Conservation (phyloP, 768 basidiomycete species). For the Coprinopsis marcescibilis region DNA sequence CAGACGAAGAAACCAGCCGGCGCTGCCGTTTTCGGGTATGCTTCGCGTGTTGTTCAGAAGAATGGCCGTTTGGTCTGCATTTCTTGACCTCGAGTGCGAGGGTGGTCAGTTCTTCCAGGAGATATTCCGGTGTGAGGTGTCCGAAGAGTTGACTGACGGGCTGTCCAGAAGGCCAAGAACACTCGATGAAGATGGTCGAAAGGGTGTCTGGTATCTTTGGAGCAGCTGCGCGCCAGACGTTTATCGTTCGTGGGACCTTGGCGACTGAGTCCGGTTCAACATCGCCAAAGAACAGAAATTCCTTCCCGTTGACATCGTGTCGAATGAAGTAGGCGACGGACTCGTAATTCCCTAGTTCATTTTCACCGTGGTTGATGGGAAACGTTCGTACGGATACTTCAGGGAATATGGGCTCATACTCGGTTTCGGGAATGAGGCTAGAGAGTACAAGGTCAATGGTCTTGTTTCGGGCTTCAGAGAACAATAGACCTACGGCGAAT, state of each 20-base stretch:
- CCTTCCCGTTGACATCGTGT: slow-evolving; percentile 50
- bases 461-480: neutral
- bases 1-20: slow-evolving; percentile 34
- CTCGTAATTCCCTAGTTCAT: slow-evolving; percentile 52
- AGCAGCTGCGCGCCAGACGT: slow-evolving; percentile 82
- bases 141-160: slow-evolving; percentile 69
- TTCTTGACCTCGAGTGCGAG: slow-evolving; percentile 67
- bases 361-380: slow-evolving; percentile 69
- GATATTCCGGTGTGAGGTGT: slow-evolving; percentile 77
- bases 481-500: slow-evolving; percentile 48
- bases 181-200: slow-evolving; percentile 88
- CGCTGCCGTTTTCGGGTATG: slow-evolving; percentile 34
- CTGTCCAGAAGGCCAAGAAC: slow-evolving; percentile 78
- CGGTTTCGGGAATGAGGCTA: slow-evolving; percentile 47
- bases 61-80: slow-evolving; percentile 25
- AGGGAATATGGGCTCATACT: slow-evolving; percentile 46
- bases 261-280: slow-evolving; percentile 82
- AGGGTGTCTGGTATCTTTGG: slow-evolving; percentile 64
- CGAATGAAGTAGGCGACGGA: slow-evolving; percentile 85
- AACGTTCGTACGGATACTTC: slow-evolving; percentile 60
- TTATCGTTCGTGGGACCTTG: slow-evolving; percentile 47
- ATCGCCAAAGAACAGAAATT: slow-evolving; percentile 94
- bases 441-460: neutral
- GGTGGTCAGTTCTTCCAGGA: slow-evolving; percentile 65
- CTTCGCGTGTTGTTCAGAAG: slow-evolving; percentile 19